Percentiles rank a stretch among this genome's conserved stretches.
Evolutionary conservation across 148 eudicot species (phyloP).

Genomic region (Vaccinium corymbosum): DNA sequence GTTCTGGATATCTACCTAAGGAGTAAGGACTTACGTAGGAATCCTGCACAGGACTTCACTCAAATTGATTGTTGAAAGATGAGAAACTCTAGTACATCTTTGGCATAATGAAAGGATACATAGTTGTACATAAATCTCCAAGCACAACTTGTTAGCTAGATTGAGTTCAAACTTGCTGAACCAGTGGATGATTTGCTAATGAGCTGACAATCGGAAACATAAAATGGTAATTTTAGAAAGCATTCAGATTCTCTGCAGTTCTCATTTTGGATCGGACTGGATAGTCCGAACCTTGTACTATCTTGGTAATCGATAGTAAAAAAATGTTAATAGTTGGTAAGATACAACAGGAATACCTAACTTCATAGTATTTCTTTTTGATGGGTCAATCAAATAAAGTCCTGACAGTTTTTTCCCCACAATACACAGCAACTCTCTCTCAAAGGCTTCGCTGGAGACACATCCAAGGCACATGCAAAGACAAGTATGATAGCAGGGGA

Average conservation of each 20-base stretch:
- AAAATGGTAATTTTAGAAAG: not conserved
- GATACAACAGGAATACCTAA: not conserved
- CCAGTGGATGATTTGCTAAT: not conserved
- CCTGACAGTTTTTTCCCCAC: not conserved
- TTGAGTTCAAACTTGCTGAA: not conserved
- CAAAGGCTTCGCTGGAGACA: conserved; percentile 99
- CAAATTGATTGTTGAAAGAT: not conserved
- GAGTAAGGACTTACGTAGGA: not conserved
- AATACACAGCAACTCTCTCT: conserved; percentile 78
- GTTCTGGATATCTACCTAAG: not conserved
- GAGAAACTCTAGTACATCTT: not conserved
- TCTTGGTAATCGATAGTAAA: not conserved
- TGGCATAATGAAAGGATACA: no score
- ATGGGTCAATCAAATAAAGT: not conserved
- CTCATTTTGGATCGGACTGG: not conserved
- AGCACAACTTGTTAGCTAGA: not conserved
- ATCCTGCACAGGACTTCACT: not conserved
- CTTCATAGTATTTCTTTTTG: not conserved
- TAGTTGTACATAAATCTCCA: no score
- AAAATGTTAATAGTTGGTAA: not conserved
- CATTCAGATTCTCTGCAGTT: not conserved
- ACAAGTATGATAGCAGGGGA: conserved; percentile 99
- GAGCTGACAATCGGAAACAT: not conserved
- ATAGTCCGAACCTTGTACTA: not conserved
- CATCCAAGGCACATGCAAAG: conserved; percentile 98